phyloP scores from a whole-genome alignment of 139 green algal species.

The Penium margaritaceum region DNA sequence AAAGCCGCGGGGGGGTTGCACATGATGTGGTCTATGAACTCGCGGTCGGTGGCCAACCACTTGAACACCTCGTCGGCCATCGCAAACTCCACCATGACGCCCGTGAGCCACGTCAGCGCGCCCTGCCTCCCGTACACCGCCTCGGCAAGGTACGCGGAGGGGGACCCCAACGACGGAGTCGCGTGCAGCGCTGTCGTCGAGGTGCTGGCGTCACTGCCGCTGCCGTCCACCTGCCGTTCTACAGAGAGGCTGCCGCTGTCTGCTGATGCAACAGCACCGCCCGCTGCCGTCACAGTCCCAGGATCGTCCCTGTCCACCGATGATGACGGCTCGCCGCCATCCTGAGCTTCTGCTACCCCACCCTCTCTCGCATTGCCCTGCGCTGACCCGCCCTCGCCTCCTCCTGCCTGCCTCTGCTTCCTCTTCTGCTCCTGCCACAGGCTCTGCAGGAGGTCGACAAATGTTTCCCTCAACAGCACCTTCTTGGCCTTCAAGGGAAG shows the following conservation, averaged over 20 bases:
- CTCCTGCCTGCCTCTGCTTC: no score
- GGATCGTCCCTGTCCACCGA: no score
- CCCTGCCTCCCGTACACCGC: background rate
- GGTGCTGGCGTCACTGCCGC: no score
- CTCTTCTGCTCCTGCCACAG: background rate
- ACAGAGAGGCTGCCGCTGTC: no score
- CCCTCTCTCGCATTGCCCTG: background rate
- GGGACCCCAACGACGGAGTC: no score
- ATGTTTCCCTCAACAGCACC: background rate
- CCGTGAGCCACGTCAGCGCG: constrained; percentile 6
- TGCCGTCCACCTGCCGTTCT: no score
- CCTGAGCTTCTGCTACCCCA: background rate
- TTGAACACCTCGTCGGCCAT: constrained; percentile 5
- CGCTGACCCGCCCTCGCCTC: background rate
- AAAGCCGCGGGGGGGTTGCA: no score
- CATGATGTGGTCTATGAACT: constrained; percentile 2
- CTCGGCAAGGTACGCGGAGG: background rate
- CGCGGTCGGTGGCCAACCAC: background rate
- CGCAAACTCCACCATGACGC: background rate
- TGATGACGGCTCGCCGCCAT: no score
- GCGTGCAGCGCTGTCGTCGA: no score
- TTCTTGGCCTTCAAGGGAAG: background rate
- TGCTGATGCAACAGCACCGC: no score
- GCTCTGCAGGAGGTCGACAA: background rate
- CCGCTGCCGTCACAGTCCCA: no score